Base-by-base conservation (phyloP, 1,284 basidiomycete species). In the Apiotrichum siamense region DNA sequence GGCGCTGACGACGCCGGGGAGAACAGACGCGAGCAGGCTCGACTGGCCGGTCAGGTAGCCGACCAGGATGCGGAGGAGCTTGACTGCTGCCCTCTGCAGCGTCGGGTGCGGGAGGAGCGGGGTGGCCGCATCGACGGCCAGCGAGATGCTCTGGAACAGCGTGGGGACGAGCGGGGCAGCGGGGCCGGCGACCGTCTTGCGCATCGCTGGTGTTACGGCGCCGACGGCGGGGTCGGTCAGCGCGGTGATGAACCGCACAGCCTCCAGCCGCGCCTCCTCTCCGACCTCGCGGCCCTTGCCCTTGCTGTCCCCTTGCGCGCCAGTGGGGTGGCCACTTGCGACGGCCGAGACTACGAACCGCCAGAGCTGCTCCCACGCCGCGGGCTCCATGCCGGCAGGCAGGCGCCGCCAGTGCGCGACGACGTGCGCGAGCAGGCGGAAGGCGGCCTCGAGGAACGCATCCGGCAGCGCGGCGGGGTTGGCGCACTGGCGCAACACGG, bases 1-100 rank as follows among this genome's bases (percentile, higher is more conserved):
- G 15, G 78, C 74, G 62, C 87, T 91, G 44, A 88, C 78, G 15
- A 86, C 78, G 2, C 91, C 90, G 1, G 91, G 91, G 23, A 94
- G 75, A 18, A 93, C 77, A 7, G 86, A 82, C 3, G 75, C 75
- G 20, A 76, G 63, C 4, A 76, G 62, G 20, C 69, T 62, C 20
- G 87, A 83, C 23, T 82, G 68, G 11, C 87, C 77, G n/a, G 74
- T 65, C 29, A 87, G 77, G 70, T 89, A 91, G 3, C 66, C 64
- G 42, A 91, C 64, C 21, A 92, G 70, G 18, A 79, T 58, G 20
- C 74, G 72, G 1, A 88, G 69, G 10, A 83, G 69, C n/a, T 80
- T 74, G 17, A 94, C 76, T 7, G 86, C 84, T 1, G 76, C 55
- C 11, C 77, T 76, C 64, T 89, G 87, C 24, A 93, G 75, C 10